These are phyloP conservation scores for Venturia carpophila DNA, from an alignment of 2,329 filamentous ascomycete species.

Conservation along the genomic window DNA sequence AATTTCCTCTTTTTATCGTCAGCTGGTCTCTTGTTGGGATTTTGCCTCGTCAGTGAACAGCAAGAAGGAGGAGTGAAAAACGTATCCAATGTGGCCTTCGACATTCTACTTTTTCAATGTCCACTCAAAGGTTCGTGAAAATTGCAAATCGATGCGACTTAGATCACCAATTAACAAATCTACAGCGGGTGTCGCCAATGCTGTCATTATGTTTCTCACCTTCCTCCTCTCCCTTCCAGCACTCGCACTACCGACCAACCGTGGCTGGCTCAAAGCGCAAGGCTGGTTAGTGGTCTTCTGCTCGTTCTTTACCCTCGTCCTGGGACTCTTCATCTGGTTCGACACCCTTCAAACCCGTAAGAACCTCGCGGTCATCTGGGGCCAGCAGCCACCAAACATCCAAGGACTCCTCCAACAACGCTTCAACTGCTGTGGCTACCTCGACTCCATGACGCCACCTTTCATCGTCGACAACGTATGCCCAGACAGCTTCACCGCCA, in stretches of 20 bases:
- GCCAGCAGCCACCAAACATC: slow-evolving; percentile 45
- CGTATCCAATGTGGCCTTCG: slow-evolving; percentile 42
- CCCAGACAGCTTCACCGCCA: slow-evolving; percentile 61
- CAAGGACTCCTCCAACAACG: slow-evolving; percentile 65
- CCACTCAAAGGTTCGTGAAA: slow-evolving; percentile 40
- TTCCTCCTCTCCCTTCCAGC: slow-evolving; percentile 64
- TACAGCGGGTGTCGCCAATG: slow-evolving; percentile 62
- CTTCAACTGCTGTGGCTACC: slow-evolving; percentile 76
- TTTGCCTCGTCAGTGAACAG: slow-evolving; percentile 44
- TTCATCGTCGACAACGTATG: slow-evolving; percentile 64
- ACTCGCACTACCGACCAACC: slow-evolving; percentile 57
- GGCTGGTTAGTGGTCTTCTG: slow-evolving; percentile 61
- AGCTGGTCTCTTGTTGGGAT: slow-evolving; percentile 45
- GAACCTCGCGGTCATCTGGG: slow-evolving; percentile 55
- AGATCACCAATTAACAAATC: slow-evolving; percentile 14
- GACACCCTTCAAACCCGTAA: slow-evolving; percentile 61
- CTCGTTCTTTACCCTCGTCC: slow-evolving; percentile 54
- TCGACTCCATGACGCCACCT: slow-evolving; percentile 61
- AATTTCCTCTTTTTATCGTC: slow-evolving; percentile 47
- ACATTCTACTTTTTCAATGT: slow-evolving; percentile 45
- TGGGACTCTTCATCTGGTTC: slow-evolving; percentile 56
- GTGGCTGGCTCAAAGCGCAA: slow-evolving; percentile 62
- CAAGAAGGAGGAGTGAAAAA: slow-evolving; percentile 37
- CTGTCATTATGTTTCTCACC: slow-evolving; percentile 61
- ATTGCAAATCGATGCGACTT: not conserved